phyloP scores from a whole-genome alignment of 441 rosid genomes.

The Populus tomentosa region DNA sequence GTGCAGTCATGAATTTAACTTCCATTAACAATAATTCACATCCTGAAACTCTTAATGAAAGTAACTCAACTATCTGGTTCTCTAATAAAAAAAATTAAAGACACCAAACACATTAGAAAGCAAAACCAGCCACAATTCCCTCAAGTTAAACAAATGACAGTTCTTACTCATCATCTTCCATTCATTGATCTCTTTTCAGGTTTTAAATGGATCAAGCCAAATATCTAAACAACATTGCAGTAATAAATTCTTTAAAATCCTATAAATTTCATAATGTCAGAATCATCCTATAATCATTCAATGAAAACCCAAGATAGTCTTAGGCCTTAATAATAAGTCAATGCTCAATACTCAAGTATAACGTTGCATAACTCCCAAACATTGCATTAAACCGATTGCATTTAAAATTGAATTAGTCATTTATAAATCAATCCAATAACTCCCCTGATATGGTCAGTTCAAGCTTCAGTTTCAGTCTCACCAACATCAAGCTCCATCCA shows the following conservation, averaged over 20 bases:
- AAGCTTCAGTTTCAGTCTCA: conserved; percentile 4
- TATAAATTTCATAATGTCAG: not conserved
- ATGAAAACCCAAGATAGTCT: not conserved
- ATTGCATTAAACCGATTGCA: conserved; percentile 3
- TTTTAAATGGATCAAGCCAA: not conserved
- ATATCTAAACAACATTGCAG: conserved; percentile 4
- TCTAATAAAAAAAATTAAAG: not conserved
- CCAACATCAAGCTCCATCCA: conserved; percentile 10
- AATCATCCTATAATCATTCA: not conserved
- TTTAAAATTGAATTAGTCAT: not conserved
- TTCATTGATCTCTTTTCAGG: not conserved
- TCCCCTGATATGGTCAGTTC: not conserved
- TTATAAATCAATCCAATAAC: conserved; percentile 1
- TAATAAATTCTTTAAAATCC: not conserved
- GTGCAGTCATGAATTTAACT: not conserved
- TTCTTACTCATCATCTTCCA: conserved; percentile 1
- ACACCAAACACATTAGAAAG: not conserved
- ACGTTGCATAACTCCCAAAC: not conserved
- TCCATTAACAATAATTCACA: not conserved
- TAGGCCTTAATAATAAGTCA: not conserved
- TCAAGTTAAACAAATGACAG: conserved; percentile 1
- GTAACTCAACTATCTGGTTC: not conserved
- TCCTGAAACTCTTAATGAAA: not conserved
- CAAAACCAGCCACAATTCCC: not conserved
- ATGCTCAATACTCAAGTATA: not conserved